Conservation (phyloP, 2,329 filamentous ascomycete species). For the Cladosporium sp. region DNA sequence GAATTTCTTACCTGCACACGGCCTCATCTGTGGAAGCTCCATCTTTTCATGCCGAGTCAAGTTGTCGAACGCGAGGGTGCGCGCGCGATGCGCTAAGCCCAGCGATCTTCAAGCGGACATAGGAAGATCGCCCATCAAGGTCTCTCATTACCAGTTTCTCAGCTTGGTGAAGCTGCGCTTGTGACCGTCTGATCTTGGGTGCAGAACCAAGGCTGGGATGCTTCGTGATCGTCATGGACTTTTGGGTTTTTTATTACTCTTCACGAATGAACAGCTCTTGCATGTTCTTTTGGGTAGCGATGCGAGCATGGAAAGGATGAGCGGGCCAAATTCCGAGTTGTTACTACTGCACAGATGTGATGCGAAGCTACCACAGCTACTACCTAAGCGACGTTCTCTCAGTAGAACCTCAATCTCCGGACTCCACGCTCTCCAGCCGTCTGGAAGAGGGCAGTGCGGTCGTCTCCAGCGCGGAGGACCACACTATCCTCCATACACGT, state of each 20-base stretch:
- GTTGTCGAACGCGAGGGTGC: not conserved
- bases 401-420: not conserved
- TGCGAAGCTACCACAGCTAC: not conserved
- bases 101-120: not conserved
- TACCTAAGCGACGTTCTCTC: not conserved
- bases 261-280: not conserved
- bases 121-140: not conserved
- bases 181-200: not conserved
- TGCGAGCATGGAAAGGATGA: not conserved
- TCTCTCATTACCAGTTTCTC: not conserved
- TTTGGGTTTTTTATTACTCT: not conserved
- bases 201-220: not conserved
- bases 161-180: not conserved
- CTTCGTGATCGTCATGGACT: not conserved
- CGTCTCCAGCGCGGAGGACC: not conserved
- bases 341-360: not conserved
- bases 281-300: not conserved
- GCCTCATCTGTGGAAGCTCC: too few species aligned
- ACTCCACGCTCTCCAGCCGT: not conserved
- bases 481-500: not conserved
- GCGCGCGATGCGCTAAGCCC: not conserved
- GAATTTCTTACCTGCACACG: too few species aligned
- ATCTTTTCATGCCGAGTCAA: too few species aligned
- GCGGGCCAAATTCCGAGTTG: not conserved
- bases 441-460: not conserved